A percentile compares a stretch with the other conserved stretches of the same genome.
These are phyloP conservation scores for Tricholoma sp. DNA, from an alignment of 768 basidiomycete genomes.

Conservation along the genomic window DNA sequence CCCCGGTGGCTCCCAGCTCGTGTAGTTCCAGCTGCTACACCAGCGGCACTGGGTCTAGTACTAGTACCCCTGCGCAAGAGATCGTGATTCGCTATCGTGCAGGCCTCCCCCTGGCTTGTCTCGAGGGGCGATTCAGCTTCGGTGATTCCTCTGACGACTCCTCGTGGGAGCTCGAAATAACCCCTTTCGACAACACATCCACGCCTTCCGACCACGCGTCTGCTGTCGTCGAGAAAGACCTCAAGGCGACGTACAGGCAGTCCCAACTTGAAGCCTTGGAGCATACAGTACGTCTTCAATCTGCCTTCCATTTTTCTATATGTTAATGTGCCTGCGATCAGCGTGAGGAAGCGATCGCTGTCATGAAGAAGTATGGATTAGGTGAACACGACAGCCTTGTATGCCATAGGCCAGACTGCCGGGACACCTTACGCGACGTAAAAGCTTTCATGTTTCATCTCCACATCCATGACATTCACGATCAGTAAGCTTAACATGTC, in stretches of 20 bases:
- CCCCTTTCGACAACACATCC: slow-evolving; percentile 5
- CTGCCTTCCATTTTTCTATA: not conserved
- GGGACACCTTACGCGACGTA: slow-evolving; percentile 34
- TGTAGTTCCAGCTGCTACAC: slow-evolving; percentile 20
- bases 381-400: slow-evolving; percentile 27
- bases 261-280: slow-evolving; percentile 31
- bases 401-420: slow-evolving; percentile 43
- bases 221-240: slow-evolving; percentile 11
- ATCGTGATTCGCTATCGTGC: slow-evolving; percentile 33
- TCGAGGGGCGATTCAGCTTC: slow-evolving; percentile 13
- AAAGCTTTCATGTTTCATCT: slow-evolving; percentile 47
- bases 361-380: slow-evolving; percentile 19
- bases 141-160: slow-evolving; percentile 7
- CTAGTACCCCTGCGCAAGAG: slow-evolving; percentile 35
- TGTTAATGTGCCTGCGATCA: slow-evolving; percentile 10
- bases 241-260: slow-evolving; percentile 28
- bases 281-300: slow-evolving; percentile 30
- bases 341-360: slow-evolving; percentile 31
- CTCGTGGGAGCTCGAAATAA: slow-evolving; percentile 7
- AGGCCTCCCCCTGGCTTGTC: slow-evolving; percentile 21
- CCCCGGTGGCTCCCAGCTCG: slow-evolving; percentile 20
- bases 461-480: slow-evolving; percentile 52
- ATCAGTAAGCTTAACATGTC: slow-evolving; percentile 25
- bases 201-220: slow-evolving; percentile 9
- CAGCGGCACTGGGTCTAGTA: slow-evolving; percentile 12